phyloP scores from a whole-genome alignment of 345 rosid species.

The Odontarrhena argentea region DNA sequence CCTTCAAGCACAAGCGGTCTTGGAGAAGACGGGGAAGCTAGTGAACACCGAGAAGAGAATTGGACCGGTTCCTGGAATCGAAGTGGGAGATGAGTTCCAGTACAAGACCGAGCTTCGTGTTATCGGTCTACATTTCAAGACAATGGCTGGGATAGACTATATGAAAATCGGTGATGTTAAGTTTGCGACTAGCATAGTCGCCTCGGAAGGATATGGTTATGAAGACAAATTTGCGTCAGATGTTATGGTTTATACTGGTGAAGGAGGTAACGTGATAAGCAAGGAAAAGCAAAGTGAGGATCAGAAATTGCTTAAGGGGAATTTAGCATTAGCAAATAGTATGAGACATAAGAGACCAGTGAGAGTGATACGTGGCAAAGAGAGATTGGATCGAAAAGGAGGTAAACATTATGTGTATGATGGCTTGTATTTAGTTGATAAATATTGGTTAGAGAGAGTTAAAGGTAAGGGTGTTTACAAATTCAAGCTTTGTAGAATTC shows the following conservation, averaged over 20 bases:
- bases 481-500: slow-evolving; percentile 60
- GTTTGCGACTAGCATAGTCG: slow-evolving; percentile 71
- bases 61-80: slow-evolving; percentile 78
- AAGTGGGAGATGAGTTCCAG: slow-evolving; percentile 81
- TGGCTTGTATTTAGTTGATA: slow-evolving; percentile 74
- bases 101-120: slow-evolving; percentile 73
- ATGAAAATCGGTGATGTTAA: slow-evolving; percentile 41
- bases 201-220: slow-evolving; percentile 76
- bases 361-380: slow-evolving; percentile 77
- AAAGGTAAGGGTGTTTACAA: slow-evolving; percentile 75
- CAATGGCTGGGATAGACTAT: slow-evolving; percentile 79
- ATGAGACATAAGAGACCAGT: slow-evolving; percentile 48
- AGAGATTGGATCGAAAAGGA: slow-evolving; percentile 38
- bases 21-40: slow-evolving; percentile 52
- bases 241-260: slow-evolving; percentile 70
- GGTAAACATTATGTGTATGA: slow-evolving; percentile 57
- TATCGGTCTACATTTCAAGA: slow-evolving; percentile 71
- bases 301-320: slow-evolving; percentile 74
- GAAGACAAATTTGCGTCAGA: slow-evolving; percentile 54
- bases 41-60: slow-evolving; percentile 53
- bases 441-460: slow-evolving; percentile 51
- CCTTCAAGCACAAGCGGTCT: slow-evolving; percentile 45
- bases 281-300: slow-evolving; percentile 65
- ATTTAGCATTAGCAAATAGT: slow-evolving; percentile 74
- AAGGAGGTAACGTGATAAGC: slow-evolving; percentile 68